Evolutionary conservation across 345 rosid species (phyloP), one percentile per base, ranked within the genome.

Genomic region (Psidium friedrichsthalianum): DNA sequence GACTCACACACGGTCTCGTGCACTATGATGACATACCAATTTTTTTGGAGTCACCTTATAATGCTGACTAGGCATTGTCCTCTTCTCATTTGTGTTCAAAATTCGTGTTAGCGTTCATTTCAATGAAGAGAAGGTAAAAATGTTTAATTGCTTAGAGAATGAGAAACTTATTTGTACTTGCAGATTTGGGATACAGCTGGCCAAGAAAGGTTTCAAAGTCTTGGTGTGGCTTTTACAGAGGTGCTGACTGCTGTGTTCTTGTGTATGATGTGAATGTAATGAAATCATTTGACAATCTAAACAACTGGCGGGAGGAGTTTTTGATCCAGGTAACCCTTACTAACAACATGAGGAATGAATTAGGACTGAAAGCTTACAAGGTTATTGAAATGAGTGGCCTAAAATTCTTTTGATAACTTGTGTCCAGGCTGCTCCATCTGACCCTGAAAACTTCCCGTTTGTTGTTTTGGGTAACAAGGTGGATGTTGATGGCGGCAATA

Each of bases 401-500:
- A 44, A 59, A 14, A 82, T 59, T 15, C 27, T 52, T 47, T 51
- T 82, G 20, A 83, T 40, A 55, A 42, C 55, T 81, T 61, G 69
- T 53, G 51, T 86, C 29, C 92, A 96, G 98, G 99, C 98, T 5
- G 94, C 95, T 85, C 97, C 97, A 80, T 89, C 96, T 13, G 98
- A 96, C 89, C 98, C 97, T 55, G 98, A 96, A 24, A 96, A 93
- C 86, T 96, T 94, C 84, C 96, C 98, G 2, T 94, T 96, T 87
- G 94, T 94, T 16, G 95, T 96, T 58, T 86, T 96, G 93, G 98
- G 98, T 83, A 96, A 96, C 91, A 96, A 96, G 90, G 87, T 93
- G 40, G 98, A 96, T 90, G 93, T 94, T 57, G 98, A 96, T 83
- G 94, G 93, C 82, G 98, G 98, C 61, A 94, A 94, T 83, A 93